phyloP scores from a whole-genome alignment of 1,284 basidiomycete species.

The Trichosporon ovoides region DNA sequence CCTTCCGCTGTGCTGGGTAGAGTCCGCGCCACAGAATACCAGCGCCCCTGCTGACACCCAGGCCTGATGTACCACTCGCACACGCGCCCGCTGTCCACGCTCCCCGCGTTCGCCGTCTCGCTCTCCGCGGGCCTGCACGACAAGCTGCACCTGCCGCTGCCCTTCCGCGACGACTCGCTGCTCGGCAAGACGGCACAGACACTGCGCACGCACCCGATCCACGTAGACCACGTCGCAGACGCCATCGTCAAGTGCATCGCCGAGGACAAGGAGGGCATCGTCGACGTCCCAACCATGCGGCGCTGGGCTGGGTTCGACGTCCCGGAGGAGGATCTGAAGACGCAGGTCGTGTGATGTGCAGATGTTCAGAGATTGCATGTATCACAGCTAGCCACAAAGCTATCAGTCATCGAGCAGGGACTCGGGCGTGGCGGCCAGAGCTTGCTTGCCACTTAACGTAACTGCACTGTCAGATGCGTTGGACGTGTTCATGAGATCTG shows the following conservation, averaged over 20 bases:
- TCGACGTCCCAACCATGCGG: constrained; percentile 71
- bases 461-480: too few species aligned
- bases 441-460: too few species aligned
- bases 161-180: constrained; percentile 50
- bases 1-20: not conserved
- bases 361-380: too few species aligned
- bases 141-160: constrained; percentile 55
- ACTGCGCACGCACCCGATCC: constrained; percentile 77
- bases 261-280: constrained; percentile 57
- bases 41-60: constrained; percentile 33
- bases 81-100: constrained; percentile 76
- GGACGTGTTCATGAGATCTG: too few species aligned
- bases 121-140: constrained; percentile 66
- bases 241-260: constrained; percentile 55
- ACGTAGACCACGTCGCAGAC: constrained; percentile 90
- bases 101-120: constrained; percentile 78
- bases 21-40: too few species aligned
- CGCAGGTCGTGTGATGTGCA: too few species aligned
- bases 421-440: too few species aligned
- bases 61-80: constrained; percentile 96
- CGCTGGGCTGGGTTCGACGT: constrained; percentile 39
- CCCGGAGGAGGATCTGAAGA: not conserved
- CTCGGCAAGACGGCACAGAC: constrained; percentile 52
- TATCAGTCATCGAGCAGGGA: too few species aligned
- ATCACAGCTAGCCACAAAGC: too few species aligned